Conservation (phyloP, 805 yeast genomes). For the Nakazawaea ishiwadae region DNA sequence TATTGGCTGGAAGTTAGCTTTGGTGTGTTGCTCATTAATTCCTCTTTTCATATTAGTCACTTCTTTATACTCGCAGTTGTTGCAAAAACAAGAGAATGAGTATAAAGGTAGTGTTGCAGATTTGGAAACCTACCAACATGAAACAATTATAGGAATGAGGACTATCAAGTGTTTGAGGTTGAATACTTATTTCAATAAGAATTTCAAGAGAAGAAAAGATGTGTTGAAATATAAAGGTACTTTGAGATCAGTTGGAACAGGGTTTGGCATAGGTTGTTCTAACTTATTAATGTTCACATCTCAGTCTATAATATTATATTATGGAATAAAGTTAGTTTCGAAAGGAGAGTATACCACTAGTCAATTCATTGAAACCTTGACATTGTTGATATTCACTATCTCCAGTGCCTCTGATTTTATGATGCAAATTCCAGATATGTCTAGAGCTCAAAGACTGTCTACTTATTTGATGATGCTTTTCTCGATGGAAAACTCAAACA, state of each 20-base stretch:
- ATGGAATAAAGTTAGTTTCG: conserved; percentile 72
- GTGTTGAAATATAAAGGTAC: conserved; percentile 35
- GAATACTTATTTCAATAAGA: conserved; percentile 38
- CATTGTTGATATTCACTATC: conserved; percentile 70
- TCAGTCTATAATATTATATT: conserved; percentile 71
- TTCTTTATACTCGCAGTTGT: conserved; percentile 41
- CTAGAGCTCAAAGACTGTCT: conserved; percentile 76
- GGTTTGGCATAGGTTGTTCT: conserved; percentile 60
- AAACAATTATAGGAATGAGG: conserved; percentile 52
- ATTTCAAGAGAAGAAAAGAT: conserved; percentile 28
- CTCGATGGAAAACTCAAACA: conserved; percentile 17
- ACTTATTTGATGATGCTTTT: conserved; percentile 42
- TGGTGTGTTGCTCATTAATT: conserved; percentile 74
- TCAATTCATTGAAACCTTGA: conserved; percentile 64
- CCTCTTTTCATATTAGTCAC: conserved; percentile 58
- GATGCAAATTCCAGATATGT: conserved; percentile 69
- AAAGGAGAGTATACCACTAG: conserved; percentile 46
- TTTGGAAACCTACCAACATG: conserved; percentile 48
- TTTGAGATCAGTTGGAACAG: conserved; percentile 54
- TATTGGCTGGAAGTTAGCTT: conserved; percentile 81
- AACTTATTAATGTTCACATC: conserved; percentile 52
- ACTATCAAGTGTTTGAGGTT: conserved; percentile 60
- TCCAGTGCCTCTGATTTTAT: conserved; percentile 57
- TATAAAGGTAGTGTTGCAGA: conserved; percentile 55
- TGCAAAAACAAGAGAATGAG: conserved; percentile 50